phyloP scores from a whole-genome alignment of 805 yeast genomes.

The Candida maris region DNA sequence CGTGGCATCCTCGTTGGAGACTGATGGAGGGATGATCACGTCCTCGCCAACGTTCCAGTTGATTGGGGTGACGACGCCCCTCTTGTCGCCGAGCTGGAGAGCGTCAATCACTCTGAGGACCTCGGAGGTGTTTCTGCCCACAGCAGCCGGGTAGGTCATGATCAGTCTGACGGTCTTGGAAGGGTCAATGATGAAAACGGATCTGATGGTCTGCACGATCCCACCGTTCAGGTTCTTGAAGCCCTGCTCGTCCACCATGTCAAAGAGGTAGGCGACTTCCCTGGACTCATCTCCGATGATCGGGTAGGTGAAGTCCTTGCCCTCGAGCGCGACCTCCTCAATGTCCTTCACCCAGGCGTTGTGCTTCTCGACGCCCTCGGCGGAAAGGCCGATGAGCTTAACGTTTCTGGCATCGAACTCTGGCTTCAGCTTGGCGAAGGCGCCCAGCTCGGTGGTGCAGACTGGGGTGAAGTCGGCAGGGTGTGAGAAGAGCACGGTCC shows the following conservation, averaged over 20 bases:
- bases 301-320: conserved; percentile 78
- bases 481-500: conserved; percentile 89
- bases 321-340: conserved; percentile 69
- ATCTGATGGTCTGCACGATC: conserved; percentile 82
- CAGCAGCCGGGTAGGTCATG: conserved; percentile 87
- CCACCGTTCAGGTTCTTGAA: conserved; percentile 71
- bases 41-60: conserved; percentile 90
- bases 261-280: conserved; percentile 79
- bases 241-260: conserved; percentile 85
- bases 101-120: conserved; percentile 88
- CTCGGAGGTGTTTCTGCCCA: conserved; percentile 92
- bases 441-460: conserved; percentile 94
- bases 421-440: conserved; percentile 83
- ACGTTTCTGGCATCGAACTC: conserved; percentile 83
- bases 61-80: conserved; percentile 85
- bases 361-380: conserved; percentile 78
- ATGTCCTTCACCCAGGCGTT: conserved; percentile 87
- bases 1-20: conserved; percentile 73
- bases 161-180: conserved; percentile 81
- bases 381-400: conserved; percentile 86
- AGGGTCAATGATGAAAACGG: conserved; percentile 90
- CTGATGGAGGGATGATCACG: conserved; percentile 87
- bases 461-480: conserved; percentile 98
- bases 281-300: conserved; percentile 85
- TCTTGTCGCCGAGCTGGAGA: conserved; percentile 76